Evolutionary conservation across 768 basidiomycete genomes (phyloP).

Genomic region (Fistulinella prunicolor): DNA sequence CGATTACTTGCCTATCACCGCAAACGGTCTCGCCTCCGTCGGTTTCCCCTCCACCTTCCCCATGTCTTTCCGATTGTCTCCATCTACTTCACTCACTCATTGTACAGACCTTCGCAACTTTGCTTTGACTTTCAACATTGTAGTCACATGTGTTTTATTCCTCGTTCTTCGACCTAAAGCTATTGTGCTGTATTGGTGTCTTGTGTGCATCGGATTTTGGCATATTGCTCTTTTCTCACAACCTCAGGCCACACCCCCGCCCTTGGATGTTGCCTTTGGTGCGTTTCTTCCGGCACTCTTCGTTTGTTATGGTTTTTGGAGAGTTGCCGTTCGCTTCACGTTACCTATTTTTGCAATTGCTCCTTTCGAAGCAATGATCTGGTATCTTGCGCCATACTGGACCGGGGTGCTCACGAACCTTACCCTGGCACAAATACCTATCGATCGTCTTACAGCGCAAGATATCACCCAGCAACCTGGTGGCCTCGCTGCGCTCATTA

Average conservation of each 20-base stretch:
- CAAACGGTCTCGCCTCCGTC: conserved; percentile 65
- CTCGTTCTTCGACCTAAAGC: conserved; percentile 69
- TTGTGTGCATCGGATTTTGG: conserved; percentile 87
- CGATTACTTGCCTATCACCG: conserved; percentile 54
- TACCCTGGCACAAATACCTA: conserved; percentile 68
- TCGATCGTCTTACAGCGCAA: conserved; percentile 67
- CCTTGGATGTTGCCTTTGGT: conserved; percentile 67
- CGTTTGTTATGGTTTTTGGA: conserved; percentile 77
- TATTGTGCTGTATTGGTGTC: conserved; percentile 67
- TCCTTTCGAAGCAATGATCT: conserved; percentile 69
- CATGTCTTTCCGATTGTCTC: conserved; percentile 57
- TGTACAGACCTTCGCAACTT: conserved; percentile 69
- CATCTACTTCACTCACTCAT: conserved; percentile 47
- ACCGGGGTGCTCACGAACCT: conserved; percentile 72
- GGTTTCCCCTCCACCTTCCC: conserved; percentile 78
- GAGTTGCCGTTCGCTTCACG: conserved; percentile 68
- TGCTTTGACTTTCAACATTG: conserved; percentile 71
- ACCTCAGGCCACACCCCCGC: conserved; percentile 62
- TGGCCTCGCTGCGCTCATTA: conserved; percentile 62
- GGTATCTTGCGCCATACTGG: conserved; percentile 80
- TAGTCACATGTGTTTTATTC: conserved; percentile 66
- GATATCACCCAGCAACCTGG: conserved; percentile 67
- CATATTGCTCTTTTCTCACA: conserved; percentile 80
- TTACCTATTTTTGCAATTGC: conserved; percentile 64
- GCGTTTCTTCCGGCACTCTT: conserved; percentile 78